phyloP scores from a whole-genome alignment of 129 eudicot species.

The Rutidosis leptorrhynchoides region DNA sequence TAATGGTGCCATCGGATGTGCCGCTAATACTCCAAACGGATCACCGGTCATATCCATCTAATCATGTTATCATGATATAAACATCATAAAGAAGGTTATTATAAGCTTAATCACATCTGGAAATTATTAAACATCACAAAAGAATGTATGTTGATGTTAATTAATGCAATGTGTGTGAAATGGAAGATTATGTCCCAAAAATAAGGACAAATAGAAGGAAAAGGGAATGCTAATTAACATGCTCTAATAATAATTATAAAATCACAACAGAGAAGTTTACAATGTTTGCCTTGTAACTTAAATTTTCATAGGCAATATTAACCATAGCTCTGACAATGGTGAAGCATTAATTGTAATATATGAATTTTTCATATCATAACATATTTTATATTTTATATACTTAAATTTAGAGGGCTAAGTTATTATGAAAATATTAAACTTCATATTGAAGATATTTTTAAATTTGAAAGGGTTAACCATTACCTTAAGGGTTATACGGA shows the following conservation, averaged over 20 bases:
- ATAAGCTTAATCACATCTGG: not conserved
- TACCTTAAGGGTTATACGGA: too few species aligned
- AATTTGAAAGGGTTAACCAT: too few species aligned
- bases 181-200: not conserved
- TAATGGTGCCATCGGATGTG: conserved; percentile 64
- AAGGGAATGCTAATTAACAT: not conserved
- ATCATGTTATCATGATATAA: conserved; percentile 4
- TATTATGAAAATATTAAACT: too few species aligned
- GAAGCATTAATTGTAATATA: too few species aligned
- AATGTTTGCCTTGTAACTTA: not conserved
- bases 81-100: not conserved
- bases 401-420: too few species aligned
- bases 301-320: too few species aligned
- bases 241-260: not conserved
- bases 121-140: not conserved
- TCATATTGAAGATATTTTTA: too few species aligned
- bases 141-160: not conserved
- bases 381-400: too few species aligned
- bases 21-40: conserved; percentile 60
- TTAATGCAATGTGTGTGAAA: not conserved
- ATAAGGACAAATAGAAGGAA: not conserved
- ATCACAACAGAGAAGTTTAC: not conserved
- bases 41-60: conserved; percentile 82
- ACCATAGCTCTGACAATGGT: too few species aligned
- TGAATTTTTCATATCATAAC: too few species aligned